Percentiles rank a stretch among this genome's conserved stretches.
Conservation (phyloP, 441 rosid genomes). For the Arabidopsis hybrid region DNA sequence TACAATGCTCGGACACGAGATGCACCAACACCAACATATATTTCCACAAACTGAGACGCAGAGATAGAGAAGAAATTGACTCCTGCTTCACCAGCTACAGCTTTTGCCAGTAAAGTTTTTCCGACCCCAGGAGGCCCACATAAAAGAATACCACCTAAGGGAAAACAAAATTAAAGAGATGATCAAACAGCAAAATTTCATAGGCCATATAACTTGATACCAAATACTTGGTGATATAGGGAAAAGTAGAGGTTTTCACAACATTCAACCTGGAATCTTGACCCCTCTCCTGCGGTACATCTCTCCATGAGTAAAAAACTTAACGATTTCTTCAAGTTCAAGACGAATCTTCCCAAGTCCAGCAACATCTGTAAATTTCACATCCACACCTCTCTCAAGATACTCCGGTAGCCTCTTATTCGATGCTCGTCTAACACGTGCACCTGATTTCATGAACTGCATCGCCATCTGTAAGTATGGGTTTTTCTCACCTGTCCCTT, state of each 20-base stretch:
- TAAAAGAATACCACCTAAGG: conserved; percentile 89
- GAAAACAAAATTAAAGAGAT: conserved; percentile 34
- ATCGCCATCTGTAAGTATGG: conserved; percentile 81
- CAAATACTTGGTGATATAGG: conserved; percentile 9
- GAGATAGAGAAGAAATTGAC: conserved; percentile 97
- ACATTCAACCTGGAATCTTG: conserved; percentile 79
- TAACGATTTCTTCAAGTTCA: conserved; percentile 95
- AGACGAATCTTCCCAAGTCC: conserved; percentile 98
- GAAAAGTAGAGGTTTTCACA: conserved; percentile 18
- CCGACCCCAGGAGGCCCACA: conserved; percentile 99
- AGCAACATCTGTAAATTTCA: conserved; percentile 91
- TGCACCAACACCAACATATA: conserved; percentile 98
- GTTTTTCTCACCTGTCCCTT: conserved; percentile 70
- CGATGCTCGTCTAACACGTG: conserved; percentile 74
- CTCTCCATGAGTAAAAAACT: conserved; percentile 97
- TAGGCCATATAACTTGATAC: not conserved
- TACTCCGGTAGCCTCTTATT: conserved; percentile 82
- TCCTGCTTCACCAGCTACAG: conserved; percentile 99
- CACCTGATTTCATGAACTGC: conserved; percentile 97
- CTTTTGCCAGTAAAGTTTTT: conserved; percentile 91
- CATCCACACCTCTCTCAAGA: conserved; percentile 88
- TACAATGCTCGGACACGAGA: conserved; percentile 93
- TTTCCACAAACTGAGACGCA: conserved; percentile 96
- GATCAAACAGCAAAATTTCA: not conserved
- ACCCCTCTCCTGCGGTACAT: conserved; percentile 95